Evolutionary conservation across 768 basidiomycete genomes (phyloP).

Genomic region (Paxillus rubicundulus): DNA sequence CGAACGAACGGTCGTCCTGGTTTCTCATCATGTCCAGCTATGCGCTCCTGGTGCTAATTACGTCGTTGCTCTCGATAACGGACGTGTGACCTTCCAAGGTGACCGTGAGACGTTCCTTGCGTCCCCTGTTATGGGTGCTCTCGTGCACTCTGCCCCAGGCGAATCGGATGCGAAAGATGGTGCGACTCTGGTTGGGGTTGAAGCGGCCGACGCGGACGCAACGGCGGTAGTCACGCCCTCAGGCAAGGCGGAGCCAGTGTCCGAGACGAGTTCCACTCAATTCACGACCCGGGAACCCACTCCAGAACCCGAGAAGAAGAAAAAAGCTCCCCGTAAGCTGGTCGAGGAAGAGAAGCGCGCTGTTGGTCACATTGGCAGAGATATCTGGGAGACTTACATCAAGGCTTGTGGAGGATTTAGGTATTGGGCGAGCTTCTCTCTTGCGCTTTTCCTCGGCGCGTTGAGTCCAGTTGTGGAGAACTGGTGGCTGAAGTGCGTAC

Average conservation of each 20-base stretch:
- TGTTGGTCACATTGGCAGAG: constrained; percentile 62
- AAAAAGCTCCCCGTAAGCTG: constrained; percentile 74
- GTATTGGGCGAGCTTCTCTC: constrained; percentile 60
- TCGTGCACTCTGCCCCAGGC: constrained; percentile 57
- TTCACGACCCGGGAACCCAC: constrained; percentile 35
- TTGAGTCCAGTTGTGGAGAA: constrained; percentile 69
- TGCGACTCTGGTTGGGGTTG: constrained; percentile 8
- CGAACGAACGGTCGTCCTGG: constrained; percentile 82
- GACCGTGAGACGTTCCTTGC: constrained; percentile 57
- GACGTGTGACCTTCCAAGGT: constrained; percentile 73
- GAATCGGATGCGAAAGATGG: constrained; percentile 44
- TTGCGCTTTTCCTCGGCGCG: constrained; percentile 53
- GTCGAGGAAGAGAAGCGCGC: constrained; percentile 84
- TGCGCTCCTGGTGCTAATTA: constrained; percentile 78
- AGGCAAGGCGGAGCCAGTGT: constrained; percentile 21
- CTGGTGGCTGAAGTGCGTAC: constrained; percentile 58
- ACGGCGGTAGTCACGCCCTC: constrained; percentile 21
- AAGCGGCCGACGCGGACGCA: constrained; percentile 4
- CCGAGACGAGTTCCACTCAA: constrained; percentile 47
- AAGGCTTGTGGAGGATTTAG: constrained; percentile 45
- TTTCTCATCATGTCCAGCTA: constrained; percentile 92
- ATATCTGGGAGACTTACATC: constrained; percentile 65
- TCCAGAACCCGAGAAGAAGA: constrained; percentile 46
- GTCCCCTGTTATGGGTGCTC: constrained; percentile 63
- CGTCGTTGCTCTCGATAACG: constrained; percentile 74